Percentiles rank a stretch among this genome's conserved stretches.
These are phyloP conservation scores for Aechmea fasciata DNA, from an alignment of 176 grass and related monocot genomes.

Conservation along the genomic window DNA sequence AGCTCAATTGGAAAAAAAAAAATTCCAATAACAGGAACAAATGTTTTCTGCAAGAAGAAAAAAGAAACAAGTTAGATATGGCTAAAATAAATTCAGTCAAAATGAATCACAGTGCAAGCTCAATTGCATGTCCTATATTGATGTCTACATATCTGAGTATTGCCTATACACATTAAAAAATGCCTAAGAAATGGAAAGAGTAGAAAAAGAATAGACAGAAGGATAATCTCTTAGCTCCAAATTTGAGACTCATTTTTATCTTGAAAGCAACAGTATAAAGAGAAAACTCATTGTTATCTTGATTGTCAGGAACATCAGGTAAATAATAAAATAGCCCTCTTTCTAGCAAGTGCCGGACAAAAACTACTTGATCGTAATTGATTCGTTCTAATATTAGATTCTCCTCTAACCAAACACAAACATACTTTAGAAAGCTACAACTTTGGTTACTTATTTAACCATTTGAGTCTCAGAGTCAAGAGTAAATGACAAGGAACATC, in stretches of 20 bases:
- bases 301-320: not conserved
- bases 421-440: too few species aligned
- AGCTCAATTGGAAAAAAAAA: too few species aligned
- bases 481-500: too few species aligned
- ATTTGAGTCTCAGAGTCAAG: too few species aligned
- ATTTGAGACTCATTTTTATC: not conserved
- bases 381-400: too few species aligned
- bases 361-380: too few species aligned
- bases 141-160: too few species aligned
- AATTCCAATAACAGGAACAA: conserved; percentile 83
- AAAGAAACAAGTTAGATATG: conserved; percentile 10
- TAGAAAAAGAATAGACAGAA: not conserved
- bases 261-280: not conserved
- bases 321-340: not conserved
- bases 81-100: not conserved
- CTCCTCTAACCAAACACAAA: too few species aligned
- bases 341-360: not conserved
- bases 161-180: too few species aligned
- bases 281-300: not conserved
- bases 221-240: not conserved
- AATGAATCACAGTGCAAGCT: not conserved
- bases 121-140: too few species aligned
- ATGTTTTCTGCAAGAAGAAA: conserved; percentile 54
- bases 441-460: too few species aligned
- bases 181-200: too few species aligned